A percentile compares a stretch with the other conserved stretches of the same genome.
Conservation (phyloP, 2,329 filamentous ascomycete genomes). For the Chaetoscypha palmicola region DNA sequence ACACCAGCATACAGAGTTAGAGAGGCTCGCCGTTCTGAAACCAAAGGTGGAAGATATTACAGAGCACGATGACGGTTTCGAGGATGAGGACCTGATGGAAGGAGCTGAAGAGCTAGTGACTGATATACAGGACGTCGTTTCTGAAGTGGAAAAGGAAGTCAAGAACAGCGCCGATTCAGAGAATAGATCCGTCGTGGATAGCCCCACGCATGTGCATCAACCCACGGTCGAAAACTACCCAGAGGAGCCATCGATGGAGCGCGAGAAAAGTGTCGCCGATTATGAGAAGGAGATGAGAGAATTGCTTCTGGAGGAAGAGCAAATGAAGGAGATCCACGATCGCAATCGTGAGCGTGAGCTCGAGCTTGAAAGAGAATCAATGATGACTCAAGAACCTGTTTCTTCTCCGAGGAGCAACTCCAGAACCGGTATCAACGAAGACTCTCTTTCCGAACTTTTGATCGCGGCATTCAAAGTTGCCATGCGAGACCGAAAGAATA, state of each 20-base stretch:
- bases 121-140: constrained; percentile 11
- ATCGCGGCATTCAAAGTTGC: constrained; percentile 47
- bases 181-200: background rate
- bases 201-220: background rate
- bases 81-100: constrained; percentile 17
- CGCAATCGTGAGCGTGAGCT: too few species aligned
- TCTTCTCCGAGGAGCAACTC: constrained; percentile 7
- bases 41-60: constrained; percentile 5
- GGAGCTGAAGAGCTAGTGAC: constrained; percentile 12
- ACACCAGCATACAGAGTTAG: constrained; percentile 51
- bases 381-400: background rate
- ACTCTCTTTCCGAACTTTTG: constrained; percentile 47
- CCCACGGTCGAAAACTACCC: background rate
- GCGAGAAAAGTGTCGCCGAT: constrained; percentile 6
- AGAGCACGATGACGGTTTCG: constrained; percentile 21
- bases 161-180: too few species aligned
- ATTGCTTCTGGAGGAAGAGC: constrained; percentile 39
- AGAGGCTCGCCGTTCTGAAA: constrained; percentile 38
- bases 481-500: constrained; percentile 51
- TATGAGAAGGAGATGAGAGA: constrained; percentile 43
- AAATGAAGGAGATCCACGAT: constrained; percentile 49
- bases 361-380: background rate
- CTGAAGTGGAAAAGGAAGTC: too few species aligned
- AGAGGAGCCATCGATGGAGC: constrained; percentile 25
- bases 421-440: constrained; percentile 23